A percentile compares a stretch with the other conserved stretches of the same genome.
Evolutionary conservation across 108 stramenopile genomes (phyloP).

Genomic region (Skeletonema marinoi): DNA sequence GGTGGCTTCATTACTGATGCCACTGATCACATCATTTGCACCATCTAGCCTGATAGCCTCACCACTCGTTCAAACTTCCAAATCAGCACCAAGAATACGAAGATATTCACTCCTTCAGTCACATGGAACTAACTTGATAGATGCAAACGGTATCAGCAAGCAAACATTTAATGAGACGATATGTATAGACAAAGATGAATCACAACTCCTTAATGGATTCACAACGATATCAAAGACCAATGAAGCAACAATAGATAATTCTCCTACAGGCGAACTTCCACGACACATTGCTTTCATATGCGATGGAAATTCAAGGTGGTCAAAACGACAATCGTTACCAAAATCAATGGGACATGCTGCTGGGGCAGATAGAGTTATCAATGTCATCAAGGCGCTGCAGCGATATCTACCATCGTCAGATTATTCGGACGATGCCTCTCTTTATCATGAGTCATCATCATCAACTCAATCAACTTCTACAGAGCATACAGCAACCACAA

Average conservation of each 20-base stretch:
- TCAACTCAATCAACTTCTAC: not conserved
- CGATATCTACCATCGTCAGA: not conserved
- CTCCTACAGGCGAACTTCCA: conserved; percentile 21
- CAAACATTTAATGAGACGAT: not conserved
- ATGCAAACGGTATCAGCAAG: not conserved
- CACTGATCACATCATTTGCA: not conserved
- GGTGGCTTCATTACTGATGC: not conserved
- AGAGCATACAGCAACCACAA: not conserved
- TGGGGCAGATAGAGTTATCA: conserved; percentile 63
- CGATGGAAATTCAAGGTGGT: conserved; percentile 87
- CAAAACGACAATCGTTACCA: conserved; percentile 43
- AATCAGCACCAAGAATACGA: too few species aligned
- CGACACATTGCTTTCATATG: conserved; percentile 81
- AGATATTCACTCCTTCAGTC: too few species aligned
- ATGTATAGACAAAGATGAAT: not conserved
- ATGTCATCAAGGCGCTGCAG: conserved; percentile 43
- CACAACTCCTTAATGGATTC: not conserved
- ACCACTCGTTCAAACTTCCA: too few species aligned
- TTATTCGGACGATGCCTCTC: too few species aligned
- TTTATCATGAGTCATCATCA: too few species aligned
- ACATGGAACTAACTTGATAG: not conserved
- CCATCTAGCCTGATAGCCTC: not conserved
- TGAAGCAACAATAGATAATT: not conserved
- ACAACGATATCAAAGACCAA: not conserved
- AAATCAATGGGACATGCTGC: conserved; percentile 55